A percentile compares a stretch with the other conserved stretches of the same genome.
Evolutionary conservation across 768 basidiomycete genomes (phyloP).

Genomic region (Cyclocybe cylindracea): DNA sequence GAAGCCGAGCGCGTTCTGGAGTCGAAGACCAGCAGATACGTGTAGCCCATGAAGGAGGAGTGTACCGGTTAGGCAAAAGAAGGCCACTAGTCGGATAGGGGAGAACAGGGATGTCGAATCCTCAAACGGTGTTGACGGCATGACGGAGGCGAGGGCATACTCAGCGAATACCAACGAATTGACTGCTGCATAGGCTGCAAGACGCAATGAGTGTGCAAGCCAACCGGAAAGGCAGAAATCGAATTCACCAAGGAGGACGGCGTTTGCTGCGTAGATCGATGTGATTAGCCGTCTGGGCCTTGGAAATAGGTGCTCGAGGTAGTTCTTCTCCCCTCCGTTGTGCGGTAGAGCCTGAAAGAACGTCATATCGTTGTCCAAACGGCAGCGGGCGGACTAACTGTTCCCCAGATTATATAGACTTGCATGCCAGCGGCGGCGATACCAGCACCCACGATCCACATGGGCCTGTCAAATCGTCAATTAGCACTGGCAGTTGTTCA

Average conservation of each 20-base stretch:
- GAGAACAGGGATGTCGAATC: slow-evolving; percentile 10
- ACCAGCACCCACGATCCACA: slow-evolving; percentile 41
- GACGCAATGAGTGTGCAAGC: background rate
- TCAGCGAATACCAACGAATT: slow-evolving; percentile 58
- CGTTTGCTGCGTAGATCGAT: slow-evolving; percentile 57
- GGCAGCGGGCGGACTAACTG: slow-evolving; percentile 22
- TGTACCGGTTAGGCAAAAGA: slow-evolving; percentile 31
- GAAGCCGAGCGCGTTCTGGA: slow-evolving; percentile 60
- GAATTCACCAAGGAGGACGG: slow-evolving; percentile 42
- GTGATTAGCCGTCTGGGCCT: slow-evolving; percentile 55
- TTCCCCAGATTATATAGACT: slow-evolving; percentile 42
- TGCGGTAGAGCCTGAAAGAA: slow-evolving; percentile 48
- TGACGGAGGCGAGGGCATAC: slow-evolving; percentile 32
- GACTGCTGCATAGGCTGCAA: slow-evolving; percentile 26
- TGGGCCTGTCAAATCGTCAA: slow-evolving; percentile 19
- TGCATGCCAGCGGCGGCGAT: slow-evolving; percentile 40
- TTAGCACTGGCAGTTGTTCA: background rate
- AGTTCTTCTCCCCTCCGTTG: slow-evolving; percentile 70
- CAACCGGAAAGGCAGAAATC: background rate
- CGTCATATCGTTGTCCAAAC: background rate
- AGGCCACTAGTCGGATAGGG: slow-evolving; percentile 25
- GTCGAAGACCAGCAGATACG: slow-evolving; percentile 47
- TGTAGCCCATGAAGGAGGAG: slow-evolving; percentile 41
- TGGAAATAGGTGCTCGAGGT: slow-evolving; percentile 60
- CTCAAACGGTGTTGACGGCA: slow-evolving; percentile 13